phyloP scores from a whole-genome alignment of 2,329 filamentous ascomycete species.

The Tolypocladium sp. region DNA sequence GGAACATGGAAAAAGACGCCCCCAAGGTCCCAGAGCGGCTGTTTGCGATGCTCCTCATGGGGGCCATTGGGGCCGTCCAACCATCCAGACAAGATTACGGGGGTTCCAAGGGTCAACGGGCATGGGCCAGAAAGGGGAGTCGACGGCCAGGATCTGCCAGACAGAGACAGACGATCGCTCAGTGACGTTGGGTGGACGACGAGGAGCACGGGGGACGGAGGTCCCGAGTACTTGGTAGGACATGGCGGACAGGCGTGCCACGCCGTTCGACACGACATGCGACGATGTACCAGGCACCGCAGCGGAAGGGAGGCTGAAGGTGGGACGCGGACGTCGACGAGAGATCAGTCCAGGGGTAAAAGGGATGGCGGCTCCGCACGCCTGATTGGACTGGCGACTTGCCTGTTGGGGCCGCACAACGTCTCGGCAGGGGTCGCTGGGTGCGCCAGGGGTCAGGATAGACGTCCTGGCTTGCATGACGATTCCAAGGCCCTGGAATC shows the following conservation, averaged over 20 bases:
- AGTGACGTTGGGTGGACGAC: neutral
- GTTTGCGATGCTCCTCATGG: neutral
- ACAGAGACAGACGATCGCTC: neutral
- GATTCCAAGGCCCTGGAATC: neutral
- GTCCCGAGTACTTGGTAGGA: neutral
- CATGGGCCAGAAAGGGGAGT: neutral
- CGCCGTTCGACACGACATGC: neutral
- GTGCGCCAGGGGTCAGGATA: neutral
- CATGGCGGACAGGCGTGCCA: neutral
- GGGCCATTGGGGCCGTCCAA: neutral
- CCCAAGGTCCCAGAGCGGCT: neutral
- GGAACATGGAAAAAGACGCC: neutral
- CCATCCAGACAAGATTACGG: conserved; percentile 3
- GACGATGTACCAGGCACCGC: neutral
- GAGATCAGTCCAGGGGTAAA: neutral
- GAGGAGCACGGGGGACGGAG: neutral
- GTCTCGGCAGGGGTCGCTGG: conserved; percentile 1
- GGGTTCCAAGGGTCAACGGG: conserved; percentile 3
- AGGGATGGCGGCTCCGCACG: neutral
- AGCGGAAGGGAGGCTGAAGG: neutral
- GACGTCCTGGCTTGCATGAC: neutral
- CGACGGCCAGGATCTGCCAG: neutral
- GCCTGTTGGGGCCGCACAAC: neutral
- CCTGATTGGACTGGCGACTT: conserved; percentile 1
- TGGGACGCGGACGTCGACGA: neutral